Evolutionary conservation across 768 basidiomycete genomes (phyloP).

Genomic region (Termitomyces sp.): DNA sequence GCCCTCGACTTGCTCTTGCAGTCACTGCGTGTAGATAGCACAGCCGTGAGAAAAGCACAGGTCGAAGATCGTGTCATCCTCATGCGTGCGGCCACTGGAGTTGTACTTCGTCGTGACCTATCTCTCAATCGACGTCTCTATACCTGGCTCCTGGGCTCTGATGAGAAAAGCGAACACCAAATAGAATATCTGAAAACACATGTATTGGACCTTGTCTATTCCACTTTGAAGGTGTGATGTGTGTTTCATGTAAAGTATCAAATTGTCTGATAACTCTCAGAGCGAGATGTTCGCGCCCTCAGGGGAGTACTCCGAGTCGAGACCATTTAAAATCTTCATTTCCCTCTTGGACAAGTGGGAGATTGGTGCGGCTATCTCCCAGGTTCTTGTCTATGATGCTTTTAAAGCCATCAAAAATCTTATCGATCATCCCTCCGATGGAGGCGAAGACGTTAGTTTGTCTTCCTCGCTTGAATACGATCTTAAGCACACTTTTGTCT

Average conservation of each 20-base stretch:
- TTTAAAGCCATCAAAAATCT: constrained; percentile 67
- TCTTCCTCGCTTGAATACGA: neutral
- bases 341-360: constrained; percentile 97
- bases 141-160: constrained; percentile 87
- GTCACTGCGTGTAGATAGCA: constrained; percentile 70
- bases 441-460: constrained; percentile 56
- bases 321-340: constrained; percentile 95
- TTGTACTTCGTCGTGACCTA: constrained; percentile 89
- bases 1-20: constrained; percentile 83
- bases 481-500: constrained; percentile 2
- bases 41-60: constrained; percentile 65
- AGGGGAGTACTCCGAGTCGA: constrained; percentile 69
- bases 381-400: constrained; percentile 74
- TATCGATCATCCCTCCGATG: constrained; percentile 48
- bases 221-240: constrained; percentile 59
- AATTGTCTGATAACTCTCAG: constrained; percentile 33
- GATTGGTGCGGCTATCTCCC: constrained; percentile 79
- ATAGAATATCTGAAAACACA: constrained; percentile 65
- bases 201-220: constrained; percentile 66
- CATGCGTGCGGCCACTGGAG: constrained; percentile 81
- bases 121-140: constrained; percentile 92
- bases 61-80: constrained; percentile 76
- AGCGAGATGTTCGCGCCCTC: constrained; percentile 75
- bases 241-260: constrained; percentile 1
- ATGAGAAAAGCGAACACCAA: constrained; percentile 76